These are phyloP conservation scores for Apophysomyces trapeziformis DNA, from an alignment of 371 early-diverging fungal genomes.

Conservation along the genomic window DNA sequence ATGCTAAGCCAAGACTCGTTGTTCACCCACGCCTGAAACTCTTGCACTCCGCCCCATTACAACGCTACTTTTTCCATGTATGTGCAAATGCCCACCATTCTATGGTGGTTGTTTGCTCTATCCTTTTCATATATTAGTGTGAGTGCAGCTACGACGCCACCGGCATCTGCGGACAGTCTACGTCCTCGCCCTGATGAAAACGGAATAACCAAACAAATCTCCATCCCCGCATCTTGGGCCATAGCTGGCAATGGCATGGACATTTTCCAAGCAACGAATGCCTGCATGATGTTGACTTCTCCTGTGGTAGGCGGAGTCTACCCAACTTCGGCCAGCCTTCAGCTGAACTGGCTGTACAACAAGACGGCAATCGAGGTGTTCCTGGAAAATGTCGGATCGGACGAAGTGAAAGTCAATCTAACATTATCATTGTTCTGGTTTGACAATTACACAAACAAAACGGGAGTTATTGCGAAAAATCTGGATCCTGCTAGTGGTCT, in stretches of 20 bases:
- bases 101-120: conserved; percentile 2
- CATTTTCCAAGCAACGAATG: conserved; percentile 4
- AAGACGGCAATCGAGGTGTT: neutral
- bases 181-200: neutral
- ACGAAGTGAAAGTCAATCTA: neutral
- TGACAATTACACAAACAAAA: conserved; percentile 14
- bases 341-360: conserved; percentile 16
- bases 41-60: conserved; percentile 3
- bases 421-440: conserved; percentile 10
- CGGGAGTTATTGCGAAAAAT: conserved; percentile 12
- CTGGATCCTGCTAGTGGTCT: conserved; percentile 15
- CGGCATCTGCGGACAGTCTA: neutral
- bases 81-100: neutral
- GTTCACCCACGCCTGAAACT: neutral
- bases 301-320: conserved; percentile 21
- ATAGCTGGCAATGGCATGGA: conserved; percentile 8
- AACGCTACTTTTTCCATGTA: neutral
- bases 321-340: conserved; percentile 13
- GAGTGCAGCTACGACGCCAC: neutral
- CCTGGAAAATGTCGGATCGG: neutral
- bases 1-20: conserved; percentile 1
- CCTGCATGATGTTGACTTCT: conserved; percentile 15
- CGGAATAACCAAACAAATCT: neutral
- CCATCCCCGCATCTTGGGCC: conserved; percentile 18
- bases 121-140: neutral